Evolutionary conservation across 768 basidiomycete genomes (phyloP).

Genomic region (Leccinum truebloodii): DNA sequence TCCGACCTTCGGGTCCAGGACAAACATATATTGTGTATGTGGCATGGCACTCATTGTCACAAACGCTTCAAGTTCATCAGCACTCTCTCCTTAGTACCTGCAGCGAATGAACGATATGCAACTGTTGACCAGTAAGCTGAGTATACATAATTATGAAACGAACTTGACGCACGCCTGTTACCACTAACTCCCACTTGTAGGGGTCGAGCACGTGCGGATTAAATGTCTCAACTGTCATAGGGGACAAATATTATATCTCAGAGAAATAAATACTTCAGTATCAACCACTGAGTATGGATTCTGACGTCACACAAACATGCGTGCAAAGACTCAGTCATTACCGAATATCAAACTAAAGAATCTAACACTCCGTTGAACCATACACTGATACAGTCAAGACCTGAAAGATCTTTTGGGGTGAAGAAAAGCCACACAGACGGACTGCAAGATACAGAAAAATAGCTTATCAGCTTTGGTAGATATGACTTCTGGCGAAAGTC

Average conservation of each 20-base stretch:
- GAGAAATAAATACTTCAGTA: not conserved
- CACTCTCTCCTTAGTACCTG: too few species aligned
- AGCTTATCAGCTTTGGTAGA: not conserved
- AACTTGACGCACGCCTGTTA: too few species aligned
- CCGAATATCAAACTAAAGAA: not conserved
- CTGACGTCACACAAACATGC: not conserved
- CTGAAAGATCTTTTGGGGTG: not conserved
- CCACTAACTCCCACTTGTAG: too few species aligned
- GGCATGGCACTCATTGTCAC: too few species aligned
- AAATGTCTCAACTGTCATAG: not conserved
- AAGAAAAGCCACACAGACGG: not conserved
- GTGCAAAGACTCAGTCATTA: not conserved
- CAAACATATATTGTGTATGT: too few species aligned
- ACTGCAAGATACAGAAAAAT: not conserved
- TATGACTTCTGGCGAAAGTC: not conserved
- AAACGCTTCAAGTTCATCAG: too few species aligned
- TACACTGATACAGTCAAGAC: not conserved
- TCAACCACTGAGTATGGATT: not conserved
- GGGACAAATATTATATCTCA: not conserved
- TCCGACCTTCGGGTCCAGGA: too few species aligned
- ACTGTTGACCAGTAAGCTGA: not conserved
- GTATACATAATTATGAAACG: not conserved
- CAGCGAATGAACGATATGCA: too few species aligned
- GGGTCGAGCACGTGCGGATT: not conserved
- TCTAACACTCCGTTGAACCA: not conserved